Percentiles rank a stretch among this genome's conserved stretches.
These are phyloP conservation scores for Aegilops longissima DNA, from an alignment of 176 grass and related monocot genomes.

Conservation along the genomic window DNA sequence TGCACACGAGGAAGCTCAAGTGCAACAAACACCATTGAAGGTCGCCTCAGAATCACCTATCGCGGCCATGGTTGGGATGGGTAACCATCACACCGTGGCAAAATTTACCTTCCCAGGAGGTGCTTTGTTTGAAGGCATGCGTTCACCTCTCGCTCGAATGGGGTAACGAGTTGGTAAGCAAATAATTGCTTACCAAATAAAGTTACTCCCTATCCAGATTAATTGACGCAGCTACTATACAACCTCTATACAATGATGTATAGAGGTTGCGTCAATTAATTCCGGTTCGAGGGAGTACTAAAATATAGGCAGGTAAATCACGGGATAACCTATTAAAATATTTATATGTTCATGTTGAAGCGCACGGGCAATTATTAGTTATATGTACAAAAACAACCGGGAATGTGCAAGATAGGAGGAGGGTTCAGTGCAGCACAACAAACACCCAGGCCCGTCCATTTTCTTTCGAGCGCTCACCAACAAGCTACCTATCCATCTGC, in stretches of 20 bases:
- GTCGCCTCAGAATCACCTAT: too few species aligned
- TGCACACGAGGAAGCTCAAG: not conserved
- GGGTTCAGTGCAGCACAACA: not conserved
- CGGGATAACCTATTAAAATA: not conserved
- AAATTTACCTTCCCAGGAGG: too few species aligned
- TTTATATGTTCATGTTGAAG: not conserved
- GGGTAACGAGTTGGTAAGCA: not conserved
- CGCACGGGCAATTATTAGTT: not conserved
- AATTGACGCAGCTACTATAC: too few species aligned
- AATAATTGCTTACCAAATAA: too few species aligned
- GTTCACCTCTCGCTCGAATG: not conserved
- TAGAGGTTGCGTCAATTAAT: too few species aligned
- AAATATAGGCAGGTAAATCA: not conserved
- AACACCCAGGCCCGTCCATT: not conserved
- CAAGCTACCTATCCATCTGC: constrained; percentile 22
- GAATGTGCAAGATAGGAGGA: not conserved
- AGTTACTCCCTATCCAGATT: too few species aligned
- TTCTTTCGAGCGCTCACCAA: constrained; percentile 28
- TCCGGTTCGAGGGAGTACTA: not conserved
- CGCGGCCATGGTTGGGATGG: too few species aligned
- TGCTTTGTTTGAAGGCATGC: not conserved
- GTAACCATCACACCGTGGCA: not conserved
- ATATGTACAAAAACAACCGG: constrained; percentile 25
- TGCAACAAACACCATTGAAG: too few species aligned
- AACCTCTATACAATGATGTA: too few species aligned